phyloP scores from a whole-genome alignment of 768 basidiomycete species.

The Mycena albidolilacea region DNA sequence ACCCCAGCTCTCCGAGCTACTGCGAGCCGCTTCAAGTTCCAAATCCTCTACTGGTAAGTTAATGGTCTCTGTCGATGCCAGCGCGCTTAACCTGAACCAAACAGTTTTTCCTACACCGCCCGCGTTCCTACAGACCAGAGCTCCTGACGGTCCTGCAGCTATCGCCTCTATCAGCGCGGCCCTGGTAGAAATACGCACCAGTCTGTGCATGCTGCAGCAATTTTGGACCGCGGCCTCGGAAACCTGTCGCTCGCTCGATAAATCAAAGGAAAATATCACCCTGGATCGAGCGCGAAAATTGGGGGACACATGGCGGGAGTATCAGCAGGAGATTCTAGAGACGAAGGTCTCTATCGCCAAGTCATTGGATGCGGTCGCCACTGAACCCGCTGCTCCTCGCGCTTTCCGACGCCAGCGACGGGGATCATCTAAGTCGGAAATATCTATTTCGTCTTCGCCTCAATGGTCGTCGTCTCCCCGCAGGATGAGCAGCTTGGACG shows the following conservation, averaged over 20 bases:
- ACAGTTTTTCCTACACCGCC: not conserved
- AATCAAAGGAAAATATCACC: not conserved
- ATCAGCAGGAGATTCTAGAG: slow-evolving; percentile 14
- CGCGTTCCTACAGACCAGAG: slow-evolving; percentile 1
- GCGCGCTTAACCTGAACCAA: not conserved
- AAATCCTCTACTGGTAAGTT: not conserved
- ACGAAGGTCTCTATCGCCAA: slow-evolving; percentile 26
- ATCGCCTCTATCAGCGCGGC: not conserved
- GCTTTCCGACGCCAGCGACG: slow-evolving; percentile 24
- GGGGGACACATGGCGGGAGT: slow-evolving; percentile 22
- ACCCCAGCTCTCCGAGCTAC: slow-evolving; percentile 15
- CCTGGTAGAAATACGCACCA: slow-evolving; percentile 14
- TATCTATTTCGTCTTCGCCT: slow-evolving; percentile 13
- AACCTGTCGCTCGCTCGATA: slow-evolving; percentile 13
- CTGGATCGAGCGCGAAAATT: not conserved
- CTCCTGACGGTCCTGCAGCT: slow-evolving; percentile 2
- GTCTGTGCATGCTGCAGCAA: slow-evolving; percentile 4
- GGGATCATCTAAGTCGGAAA: slow-evolving; percentile 31
- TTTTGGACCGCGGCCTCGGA: slow-evolving; percentile 24
- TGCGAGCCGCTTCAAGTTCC: not conserved
- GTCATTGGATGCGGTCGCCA: slow-evolving; percentile 24
- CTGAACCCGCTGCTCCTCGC: slow-evolving; percentile 4
- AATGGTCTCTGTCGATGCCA: too few relatives aligned
- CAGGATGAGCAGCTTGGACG: slow-evolving; percentile 21
- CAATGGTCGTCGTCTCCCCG: not conserved